Evolutionary conservation across 1,284 basidiomycete species (phyloP), one percentile per base, ranked within the genome.

Genomic region (Wolfiporia cocos): DNA sequence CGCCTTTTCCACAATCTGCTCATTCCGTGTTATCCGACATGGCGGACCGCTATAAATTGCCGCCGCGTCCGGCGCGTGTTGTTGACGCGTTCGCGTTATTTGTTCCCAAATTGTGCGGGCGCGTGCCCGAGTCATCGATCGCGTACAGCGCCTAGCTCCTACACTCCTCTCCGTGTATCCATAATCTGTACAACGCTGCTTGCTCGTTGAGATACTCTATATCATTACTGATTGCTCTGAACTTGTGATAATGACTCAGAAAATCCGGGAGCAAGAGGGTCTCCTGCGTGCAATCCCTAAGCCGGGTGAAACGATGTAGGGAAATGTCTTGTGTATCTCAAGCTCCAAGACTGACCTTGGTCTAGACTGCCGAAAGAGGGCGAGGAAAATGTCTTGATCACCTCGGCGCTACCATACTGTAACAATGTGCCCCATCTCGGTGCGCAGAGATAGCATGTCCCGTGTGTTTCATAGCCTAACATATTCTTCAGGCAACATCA

Each of bases 401-500:
- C 96, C 7, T 97, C 93, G 46, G 95, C 96, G 29, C 68, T 99
- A 42, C 96, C 96, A 11, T 99, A 95, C 62, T 98, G 96, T 64
- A 99, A 99, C 68, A 99, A 99, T 60, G 95, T 98, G 12, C 96
- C 96, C 19, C 96, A 99, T 72, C 79, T 99, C 38, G 88, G 89
- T 87, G 47, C 48, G 73, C 14, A 30, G 19, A 35, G 15, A 33
- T 3, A 15, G 14, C 9, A 32, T n/a, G 30, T 26, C 34, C 31
- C 24, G 19, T 23, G 41, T 3, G 28, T n/a, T 31, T 24, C 18
- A 11, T 41, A 19, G 28, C 17, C 12, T 23, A 29, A 36, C 11
- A 23, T 11, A 6, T 14, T 24, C n/a, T 29, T 5, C 9, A 82
- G 95, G 95, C 36, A 99, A 99, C 66, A 96, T 99, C 63, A 98